These are phyloP conservation scores for Xylaria acuta DNA, from an alignment of 495 filamentous ascomycete species.

Conservation along the genomic window DNA sequence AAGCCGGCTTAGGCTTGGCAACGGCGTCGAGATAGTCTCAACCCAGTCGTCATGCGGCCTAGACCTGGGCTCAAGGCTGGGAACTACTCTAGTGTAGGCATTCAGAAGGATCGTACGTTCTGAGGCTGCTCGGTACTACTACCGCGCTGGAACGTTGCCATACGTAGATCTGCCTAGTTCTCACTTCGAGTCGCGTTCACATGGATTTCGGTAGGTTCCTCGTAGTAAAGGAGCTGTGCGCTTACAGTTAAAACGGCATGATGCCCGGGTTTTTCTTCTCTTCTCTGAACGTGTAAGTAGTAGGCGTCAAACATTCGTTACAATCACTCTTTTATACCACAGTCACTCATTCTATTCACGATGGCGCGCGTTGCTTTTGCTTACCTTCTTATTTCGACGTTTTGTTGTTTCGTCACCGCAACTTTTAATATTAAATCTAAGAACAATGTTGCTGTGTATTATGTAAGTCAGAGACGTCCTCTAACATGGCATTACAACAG, in stretches of 20 bases:
- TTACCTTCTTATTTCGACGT: slow-evolving; percentile 10
- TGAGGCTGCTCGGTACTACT: neutral
- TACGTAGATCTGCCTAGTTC: slow-evolving; percentile 1
- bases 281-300: neutral
- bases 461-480: slow-evolving; percentile 41
- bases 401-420: slow-evolving; percentile 19
- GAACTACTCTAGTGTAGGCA: neutral
- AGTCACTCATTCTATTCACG: slow-evolving; percentile 21
- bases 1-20: neutral
- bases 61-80: neutral
- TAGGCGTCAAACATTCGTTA: slow-evolving; percentile 9
- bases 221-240: neutral
- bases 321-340: slow-evolving; percentile 10
- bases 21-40: slow-evolving; percentile 20
- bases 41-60: slow-evolving; percentile 12
- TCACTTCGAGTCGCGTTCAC: neutral
- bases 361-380: slow-evolving; percentile 20
- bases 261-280: neutral
- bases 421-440: slow-evolving; percentile 34
- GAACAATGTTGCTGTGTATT: slow-evolving; percentile 61
- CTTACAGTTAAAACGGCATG: slow-evolving; percentile 8
- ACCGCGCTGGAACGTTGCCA: slow-evolving; percentile 13
- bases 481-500: neutral
- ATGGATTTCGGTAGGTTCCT: slow-evolving; percentile 7
- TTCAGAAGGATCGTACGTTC: neutral